Conservation (phyloP, 140 eudicot species). For the Anethum foeniculum region DNA sequence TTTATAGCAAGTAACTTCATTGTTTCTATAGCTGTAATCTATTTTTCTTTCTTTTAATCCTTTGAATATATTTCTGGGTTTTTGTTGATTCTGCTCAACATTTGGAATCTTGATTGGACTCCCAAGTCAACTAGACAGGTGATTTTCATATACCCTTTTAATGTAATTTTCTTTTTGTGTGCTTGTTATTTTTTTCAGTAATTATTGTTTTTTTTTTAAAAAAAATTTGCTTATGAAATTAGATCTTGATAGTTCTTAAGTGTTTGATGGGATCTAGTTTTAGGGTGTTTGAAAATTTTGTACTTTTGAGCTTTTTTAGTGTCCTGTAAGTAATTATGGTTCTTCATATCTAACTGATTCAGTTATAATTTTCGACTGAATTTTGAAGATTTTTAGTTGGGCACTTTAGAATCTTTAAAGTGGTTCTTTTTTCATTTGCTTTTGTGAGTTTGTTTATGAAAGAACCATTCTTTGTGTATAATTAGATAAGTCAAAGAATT, state of each 20-base stretch:
- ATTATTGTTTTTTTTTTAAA: not conserved
- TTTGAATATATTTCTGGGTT: not conserved
- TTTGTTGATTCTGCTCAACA: not conserved
- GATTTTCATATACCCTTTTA: not conserved
- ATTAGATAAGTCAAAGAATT: not conserved
- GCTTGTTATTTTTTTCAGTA: not conserved
- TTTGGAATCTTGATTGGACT: not conserved
- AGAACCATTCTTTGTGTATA: not conserved
- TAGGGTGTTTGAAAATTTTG: not conserved
- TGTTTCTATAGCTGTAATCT: not conserved
- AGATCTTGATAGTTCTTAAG: not conserved
- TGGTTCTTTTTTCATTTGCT: not conserved
- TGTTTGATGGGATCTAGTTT: not conserved
- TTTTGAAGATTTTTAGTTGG: not conserved
- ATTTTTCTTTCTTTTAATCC: not conserved
- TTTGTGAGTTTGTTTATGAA: not conserved
- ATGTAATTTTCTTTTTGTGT: not conserved
- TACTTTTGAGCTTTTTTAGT: not conserved
- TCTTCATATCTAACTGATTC: not conserved
- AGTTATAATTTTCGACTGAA: not conserved
- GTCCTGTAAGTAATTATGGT: not conserved
- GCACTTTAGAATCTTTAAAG: not conserved
- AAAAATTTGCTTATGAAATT: not conserved
- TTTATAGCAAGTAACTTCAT: not conserved
- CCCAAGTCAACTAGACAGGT: conserved; percentile 1